A percentile compares a stretch with the other conserved stretches of the same genome.
Evolutionary conservation across 169 alveolate genomes (phyloP).

Genomic region (Theileria parva): DNA sequence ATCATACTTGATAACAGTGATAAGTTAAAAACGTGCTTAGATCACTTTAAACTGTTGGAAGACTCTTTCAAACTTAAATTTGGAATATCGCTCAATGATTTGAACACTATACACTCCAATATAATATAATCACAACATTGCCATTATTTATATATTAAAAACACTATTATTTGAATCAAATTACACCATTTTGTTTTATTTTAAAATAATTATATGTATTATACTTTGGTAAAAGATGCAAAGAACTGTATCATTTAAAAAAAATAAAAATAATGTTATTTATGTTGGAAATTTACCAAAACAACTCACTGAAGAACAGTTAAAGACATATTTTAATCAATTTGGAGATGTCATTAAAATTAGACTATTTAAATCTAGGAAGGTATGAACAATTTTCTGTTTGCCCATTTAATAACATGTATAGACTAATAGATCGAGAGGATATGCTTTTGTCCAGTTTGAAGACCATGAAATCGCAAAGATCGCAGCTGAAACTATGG

Average conservation of each 20-base stretch:
- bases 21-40: not conserved
- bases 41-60: slow-evolving; percentile 12
- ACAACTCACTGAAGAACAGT: slow-evolving; percentile 42
- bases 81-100: slow-evolving; percentile 52
- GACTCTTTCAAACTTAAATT: slow-evolving; percentile 49
- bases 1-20: slow-evolving; percentile 41
- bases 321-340: slow-evolving; percentile 42
- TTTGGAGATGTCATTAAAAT: slow-evolving; percentile 50
- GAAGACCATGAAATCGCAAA: slow-evolving; percentile 50
- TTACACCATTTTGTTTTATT: not conserved
- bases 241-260: slow-evolving; percentile 23
- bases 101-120: slow-evolving; percentile 11
- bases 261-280: slow-evolving; percentile 25
- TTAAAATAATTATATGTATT: not conserved
- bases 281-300: slow-evolving; percentile 68
- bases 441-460: slow-evolving; percentile 54
- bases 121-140: slow-evolving; percentile 2
- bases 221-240: slow-evolving; percentile 16
- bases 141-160: not conserved
- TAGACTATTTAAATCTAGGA: slow-evolving; percentile 44
- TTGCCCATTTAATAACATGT: not conserved
- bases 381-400: slow-evolving; percentile 23
- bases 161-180: not conserved
- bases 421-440: slow-evolving; percentile 61
- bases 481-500: slow-evolving; percentile 67